Evolutionary conservation across 2,329 filamentous ascomycete species (phyloP).

Genomic region (Colletotrichum neosansevieriae): DNA sequence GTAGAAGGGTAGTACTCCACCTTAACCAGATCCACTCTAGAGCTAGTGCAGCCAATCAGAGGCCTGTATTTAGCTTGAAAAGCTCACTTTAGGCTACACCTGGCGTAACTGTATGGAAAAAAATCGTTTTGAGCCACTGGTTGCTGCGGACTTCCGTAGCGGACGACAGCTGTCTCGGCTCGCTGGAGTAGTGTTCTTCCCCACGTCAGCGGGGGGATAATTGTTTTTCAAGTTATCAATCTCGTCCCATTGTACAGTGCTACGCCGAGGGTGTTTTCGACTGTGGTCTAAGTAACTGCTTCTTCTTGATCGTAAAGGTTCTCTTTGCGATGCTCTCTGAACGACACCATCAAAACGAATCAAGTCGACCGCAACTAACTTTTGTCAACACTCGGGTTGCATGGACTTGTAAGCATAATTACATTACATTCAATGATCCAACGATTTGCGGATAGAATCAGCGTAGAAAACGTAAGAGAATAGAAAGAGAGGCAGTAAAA

Average conservation of each 20-base stretch:
- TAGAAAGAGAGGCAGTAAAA: conserved; percentile 1
- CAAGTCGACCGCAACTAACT: not conserved
- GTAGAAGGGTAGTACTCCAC: no score
- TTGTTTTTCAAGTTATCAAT: conserved; percentile 21
- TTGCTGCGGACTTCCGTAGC: no score
- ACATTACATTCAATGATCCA: not conserved
- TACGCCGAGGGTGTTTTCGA: conserved; percentile 15
- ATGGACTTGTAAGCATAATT: conserved; percentile 14
- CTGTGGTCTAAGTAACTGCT: not conserved
- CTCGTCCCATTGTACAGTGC: conserved; percentile 14
- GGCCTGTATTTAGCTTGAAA: no score
- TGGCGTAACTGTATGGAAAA: no score
- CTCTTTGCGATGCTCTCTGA: no score
- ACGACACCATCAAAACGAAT: not conserved
- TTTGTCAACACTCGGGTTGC: not conserved
- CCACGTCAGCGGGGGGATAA: not conserved
- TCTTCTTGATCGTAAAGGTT: no score
- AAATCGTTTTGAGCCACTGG: no score
- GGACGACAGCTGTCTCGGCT: conserved; percentile 7
- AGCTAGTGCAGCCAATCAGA: no score
- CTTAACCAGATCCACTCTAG: no score
- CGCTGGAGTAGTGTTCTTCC: conserved; percentile 10
- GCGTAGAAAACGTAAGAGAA: conserved; percentile 5
- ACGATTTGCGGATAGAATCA: conserved; percentile 2
- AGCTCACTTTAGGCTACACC: no score